Evolutionary conservation across 768 basidiomycete genomes (phyloP), one percentile per base, ranked within the genome.

Genomic region (Tylopilus vinaceipallidus): DNA sequence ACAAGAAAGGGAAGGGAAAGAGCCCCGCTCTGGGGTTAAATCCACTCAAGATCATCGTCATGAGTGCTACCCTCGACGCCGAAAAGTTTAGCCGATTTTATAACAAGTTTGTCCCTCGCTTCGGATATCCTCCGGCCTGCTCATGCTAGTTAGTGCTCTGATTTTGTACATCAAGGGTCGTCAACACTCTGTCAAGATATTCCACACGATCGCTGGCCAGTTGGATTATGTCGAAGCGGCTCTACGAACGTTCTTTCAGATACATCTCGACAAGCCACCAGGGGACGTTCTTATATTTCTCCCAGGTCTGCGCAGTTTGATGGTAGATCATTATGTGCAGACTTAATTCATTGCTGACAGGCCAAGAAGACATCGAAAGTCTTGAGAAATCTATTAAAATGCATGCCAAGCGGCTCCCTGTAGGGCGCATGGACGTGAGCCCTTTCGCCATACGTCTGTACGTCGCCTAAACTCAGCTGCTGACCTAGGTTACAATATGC

Each of bases 61-160:
- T 99, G 97, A 94, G 91, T 67, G 97, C 97, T 3, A 98, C 97
- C 7, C 77, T 99, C 30, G 95, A 99, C 62, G 95, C 95, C 0
- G 87, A 95, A 57, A 92, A 91, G 56, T 98, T 99, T 67, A 89
- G 88, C 70, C 75, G 73, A 26, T 99, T 95, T 69, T 97, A 88
- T 62, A 65, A 83, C 63, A 76, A 83, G 95, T 95, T 56, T 33
- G 88, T 75, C 9, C 16, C 41, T 20, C 13, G 4, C 16, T 39
- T 27, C 6, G 8, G 9, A 12, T 19, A 22, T 42, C 4, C 11
- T 49, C 7, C 0, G 20, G 19, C 24, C 17, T 36, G 32, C 54
- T 59, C 22, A 63, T 16, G 39, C 13, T 45, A 23, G 32, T 5
- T 60, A 95, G 94, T 52, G 91, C 93, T 3, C 88, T 86, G 44